Percentiles rank a stretch among this genome's conserved stretches.
Evolutionary conservation across 1,284 basidiomycete species (phyloP).

Genomic region (Leccinum subrobustum): DNA sequence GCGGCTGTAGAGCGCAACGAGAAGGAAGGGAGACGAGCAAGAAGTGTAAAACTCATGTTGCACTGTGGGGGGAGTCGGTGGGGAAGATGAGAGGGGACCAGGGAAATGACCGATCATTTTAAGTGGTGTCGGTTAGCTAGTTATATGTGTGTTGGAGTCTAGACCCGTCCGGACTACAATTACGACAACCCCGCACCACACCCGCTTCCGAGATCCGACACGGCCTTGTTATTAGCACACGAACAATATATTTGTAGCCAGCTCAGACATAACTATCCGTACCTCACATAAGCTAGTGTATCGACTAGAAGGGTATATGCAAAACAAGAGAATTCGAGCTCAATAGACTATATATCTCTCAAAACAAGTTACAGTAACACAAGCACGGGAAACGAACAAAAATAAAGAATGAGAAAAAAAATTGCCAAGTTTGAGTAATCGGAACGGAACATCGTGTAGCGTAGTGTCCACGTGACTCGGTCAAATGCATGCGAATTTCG

Average conservation of each 20-base stretch:
- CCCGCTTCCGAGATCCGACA: constrained; percentile 18
- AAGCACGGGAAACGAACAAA: constrained; percentile 20
- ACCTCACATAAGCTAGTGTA: constrained; percentile 34
- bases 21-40: constrained; percentile 27
- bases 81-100: constrained; percentile 5
- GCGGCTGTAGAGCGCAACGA: constrained; percentile 17
- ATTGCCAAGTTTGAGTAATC: neutral
- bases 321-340: constrained; percentile 29
- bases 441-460: constrained; percentile 3
- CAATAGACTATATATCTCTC: constrained; percentile 17
- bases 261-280: constrained; percentile 27
- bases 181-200: constrained; percentile 11
- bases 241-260: constrained; percentile 1
- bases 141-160: neutral
- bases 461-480: constrained; percentile 3
- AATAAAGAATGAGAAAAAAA: neutral
- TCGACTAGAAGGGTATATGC: constrained; percentile 32
- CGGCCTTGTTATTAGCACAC: constrained; percentile 30
- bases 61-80: constrained; percentile 10
- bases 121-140: constrained; percentile 13
- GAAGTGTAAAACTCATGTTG: constrained; percentile 25
- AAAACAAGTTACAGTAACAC: constrained; percentile 28
- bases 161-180: constrained; percentile 7
- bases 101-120: constrained; percentile 23
- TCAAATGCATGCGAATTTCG: constrained; percentile 80